These are phyloP conservation scores for Lentinula guzmanii DNA, from an alignment of 768 basidiomycete species.

Conservation along the genomic window DNA sequence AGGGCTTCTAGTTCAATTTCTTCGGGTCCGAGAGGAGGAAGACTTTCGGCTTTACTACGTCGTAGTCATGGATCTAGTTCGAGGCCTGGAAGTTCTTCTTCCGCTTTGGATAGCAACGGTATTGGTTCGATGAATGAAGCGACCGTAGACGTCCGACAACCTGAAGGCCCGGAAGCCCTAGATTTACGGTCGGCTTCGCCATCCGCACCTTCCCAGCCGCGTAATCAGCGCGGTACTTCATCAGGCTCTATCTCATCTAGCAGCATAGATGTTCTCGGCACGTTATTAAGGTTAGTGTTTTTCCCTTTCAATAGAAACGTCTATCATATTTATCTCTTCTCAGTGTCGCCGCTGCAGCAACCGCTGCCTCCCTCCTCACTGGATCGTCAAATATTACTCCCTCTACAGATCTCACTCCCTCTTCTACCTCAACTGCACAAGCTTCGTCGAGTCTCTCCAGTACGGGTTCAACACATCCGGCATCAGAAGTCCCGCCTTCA, in stretches of 20 bases:
- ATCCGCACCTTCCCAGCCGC: not conserved
- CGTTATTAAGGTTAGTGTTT: conserved; percentile 62
- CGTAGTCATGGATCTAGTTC: not conserved
- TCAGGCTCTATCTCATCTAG: conserved; percentile 48
- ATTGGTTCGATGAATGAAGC: conserved; percentile 7
- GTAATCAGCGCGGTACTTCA: not conserved
- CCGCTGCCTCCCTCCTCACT: conserved; percentile 77
- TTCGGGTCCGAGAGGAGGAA: not conserved
- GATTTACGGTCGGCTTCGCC: not conserved
- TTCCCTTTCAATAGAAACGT: not conserved
- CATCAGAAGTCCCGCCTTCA: not conserved
- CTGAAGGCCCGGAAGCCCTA: not conserved
- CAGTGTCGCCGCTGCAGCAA: conserved; percentile 89
- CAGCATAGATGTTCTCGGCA: conserved; percentile 79
- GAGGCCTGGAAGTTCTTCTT: conserved; percentile 16
- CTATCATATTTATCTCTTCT: conserved; percentile 1
- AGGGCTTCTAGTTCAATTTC: not conserved
- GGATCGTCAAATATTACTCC: conserved; percentile 62
- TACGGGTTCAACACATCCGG: conserved; percentile 3
- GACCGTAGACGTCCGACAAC: not conserved
- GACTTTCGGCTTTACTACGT: conserved; percentile 1
- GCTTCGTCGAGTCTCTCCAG: conserved; percentile 9
- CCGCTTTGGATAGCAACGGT: not conserved
- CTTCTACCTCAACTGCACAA: conserved; percentile 34
- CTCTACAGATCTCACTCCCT: conserved; percentile 36